phyloP scores from a whole-genome alignment of 805 yeast genomes.

The Lachancea sp. region DNA sequence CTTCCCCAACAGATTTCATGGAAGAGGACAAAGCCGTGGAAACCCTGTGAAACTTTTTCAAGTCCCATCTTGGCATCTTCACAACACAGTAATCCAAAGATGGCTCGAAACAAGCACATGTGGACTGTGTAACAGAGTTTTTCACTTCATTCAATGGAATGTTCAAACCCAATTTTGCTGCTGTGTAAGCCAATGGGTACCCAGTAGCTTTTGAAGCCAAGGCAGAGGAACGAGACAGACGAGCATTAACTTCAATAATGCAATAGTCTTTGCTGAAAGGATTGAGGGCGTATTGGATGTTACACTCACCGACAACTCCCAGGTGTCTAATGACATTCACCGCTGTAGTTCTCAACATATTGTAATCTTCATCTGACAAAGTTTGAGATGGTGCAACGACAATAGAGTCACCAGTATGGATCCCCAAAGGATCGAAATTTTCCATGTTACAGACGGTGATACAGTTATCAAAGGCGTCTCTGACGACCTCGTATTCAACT shows the following conservation, averaged over 20 bases:
- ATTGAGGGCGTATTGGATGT: conserved; percentile 92
- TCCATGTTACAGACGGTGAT: conserved; percentile 99
- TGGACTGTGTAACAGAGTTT: conserved; percentile 88
- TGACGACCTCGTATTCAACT: conserved; percentile 96
- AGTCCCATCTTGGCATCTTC: conserved; percentile 98
- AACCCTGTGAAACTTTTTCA: conserved; percentile 90
- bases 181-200: conserved; percentile 95
- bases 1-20: conserved; percentile 99
- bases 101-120: conserved; percentile 97
- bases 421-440: conserved; percentile 96
- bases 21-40: conserved; percentile 81
- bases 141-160: conserved; percentile 86
- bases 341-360: conserved; percentile 96
- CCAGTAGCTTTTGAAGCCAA: conserved; percentile 98
- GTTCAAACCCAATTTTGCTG: conserved; percentile 92
- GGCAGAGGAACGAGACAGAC: conserved; percentile 97
- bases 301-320: conserved; percentile 99
- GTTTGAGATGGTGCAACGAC: conserved; percentile 99
- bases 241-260: conserved; percentile 95
- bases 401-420: conserved; percentile 98
- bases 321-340: conserved; percentile 94
- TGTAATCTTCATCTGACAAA: conserved; percentile 90
- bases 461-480: conserved; percentile 96
- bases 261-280: conserved; percentile 93
- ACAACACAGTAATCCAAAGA: conserved; percentile 94